Conservation (phyloP, 805 yeast genomes). For the Metschnikowia bowlesiae region DNA sequence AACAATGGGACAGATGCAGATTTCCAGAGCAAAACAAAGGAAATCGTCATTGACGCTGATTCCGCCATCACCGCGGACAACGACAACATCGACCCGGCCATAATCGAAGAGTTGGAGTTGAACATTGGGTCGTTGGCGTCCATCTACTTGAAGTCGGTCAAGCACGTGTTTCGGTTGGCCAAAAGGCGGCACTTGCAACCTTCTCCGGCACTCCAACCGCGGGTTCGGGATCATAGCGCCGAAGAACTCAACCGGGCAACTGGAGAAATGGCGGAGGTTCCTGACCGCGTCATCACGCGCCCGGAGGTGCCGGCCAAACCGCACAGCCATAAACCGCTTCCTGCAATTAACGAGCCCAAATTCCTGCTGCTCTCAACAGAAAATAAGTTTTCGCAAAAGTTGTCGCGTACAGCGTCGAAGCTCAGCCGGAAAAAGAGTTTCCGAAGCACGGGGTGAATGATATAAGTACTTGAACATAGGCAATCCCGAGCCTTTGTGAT, state of each 20-base stretch:
- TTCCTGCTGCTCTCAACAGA: neutral
- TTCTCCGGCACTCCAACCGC: constrained; percentile 41
- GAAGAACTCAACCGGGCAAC: constrained; percentile 10
- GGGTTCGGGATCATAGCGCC: constrained; percentile 8
- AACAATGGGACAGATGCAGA: constrained; percentile 32
- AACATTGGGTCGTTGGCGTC: constrained; percentile 81
- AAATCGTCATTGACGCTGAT: constrained; percentile 53
- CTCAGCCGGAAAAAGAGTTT: constrained; percentile 19
- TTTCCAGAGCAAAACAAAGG: constrained; percentile 35
- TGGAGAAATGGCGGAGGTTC: constrained; percentile 8
- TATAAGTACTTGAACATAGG: too few relatives aligned
- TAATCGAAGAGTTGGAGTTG: constrained; percentile 77
- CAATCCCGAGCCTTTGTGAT: too few relatives aligned
- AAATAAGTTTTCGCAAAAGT: constrained; percentile 22
- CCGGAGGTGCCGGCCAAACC: neutral
- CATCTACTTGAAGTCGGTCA: constrained; percentile 76
- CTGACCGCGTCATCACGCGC: neutral
- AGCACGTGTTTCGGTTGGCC: constrained; percentile 69
- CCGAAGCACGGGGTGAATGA: neutral
- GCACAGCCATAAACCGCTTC: constrained; percentile 8
- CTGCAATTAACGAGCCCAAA: constrained; percentile 2
- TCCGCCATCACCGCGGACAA: constrained; percentile 66
- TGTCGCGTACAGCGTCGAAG: constrained; percentile 34
- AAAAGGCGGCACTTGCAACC: constrained; percentile 46
- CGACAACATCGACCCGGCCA: constrained; percentile 62